Evolutionary conservation across 805 yeast species (phyloP).

Genomic region (Starmerella powellii): DNA sequence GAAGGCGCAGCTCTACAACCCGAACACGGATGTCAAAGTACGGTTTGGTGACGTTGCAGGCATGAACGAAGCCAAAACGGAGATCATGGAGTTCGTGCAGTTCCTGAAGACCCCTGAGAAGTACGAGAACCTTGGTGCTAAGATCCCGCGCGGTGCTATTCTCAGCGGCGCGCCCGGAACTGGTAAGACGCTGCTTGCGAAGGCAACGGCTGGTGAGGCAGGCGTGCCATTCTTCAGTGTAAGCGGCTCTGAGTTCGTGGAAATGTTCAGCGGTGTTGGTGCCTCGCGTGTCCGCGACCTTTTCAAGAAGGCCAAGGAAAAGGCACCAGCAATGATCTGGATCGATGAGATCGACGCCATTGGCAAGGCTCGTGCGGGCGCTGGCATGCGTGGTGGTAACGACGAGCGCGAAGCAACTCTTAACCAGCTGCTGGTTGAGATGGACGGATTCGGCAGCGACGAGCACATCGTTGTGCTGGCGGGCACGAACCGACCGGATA

Average conservation of each 20-base stretch:
- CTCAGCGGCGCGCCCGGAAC: constrained; percentile 95
- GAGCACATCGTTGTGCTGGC: constrained; percentile 91
- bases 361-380: constrained; percentile 61
- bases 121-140: constrained; percentile 81
- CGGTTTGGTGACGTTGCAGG: constrained; percentile 89
- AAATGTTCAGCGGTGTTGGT: constrained; percentile 95
- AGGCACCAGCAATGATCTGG: constrained; percentile 82
- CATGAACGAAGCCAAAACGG: constrained; percentile 86
- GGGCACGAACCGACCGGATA: constrained; percentile 89
- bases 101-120: constrained; percentile 74
- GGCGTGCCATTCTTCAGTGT: constrained; percentile 87
- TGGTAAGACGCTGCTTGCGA: constrained; percentile 84
- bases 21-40: constrained; percentile 69
- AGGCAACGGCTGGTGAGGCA: constrained; percentile 95
- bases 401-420: constrained; percentile 91
- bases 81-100: constrained; percentile 88
- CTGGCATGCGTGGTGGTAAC: constrained; percentile 55
- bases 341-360: constrained; percentile 95
- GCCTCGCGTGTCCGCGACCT: constrained; percentile 89
- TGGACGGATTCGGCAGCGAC: constrained; percentile 84
- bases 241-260: constrained; percentile 91
- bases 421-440: constrained; percentile 83
- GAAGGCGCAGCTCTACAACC: constrained; percentile 63
- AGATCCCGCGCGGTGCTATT: constrained; percentile 91
- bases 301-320: constrained; percentile 77